Evolutionary conservation across 768 basidiomycete species (phyloP).

Genomic region (Agaricus sinodeliciosus): DNA sequence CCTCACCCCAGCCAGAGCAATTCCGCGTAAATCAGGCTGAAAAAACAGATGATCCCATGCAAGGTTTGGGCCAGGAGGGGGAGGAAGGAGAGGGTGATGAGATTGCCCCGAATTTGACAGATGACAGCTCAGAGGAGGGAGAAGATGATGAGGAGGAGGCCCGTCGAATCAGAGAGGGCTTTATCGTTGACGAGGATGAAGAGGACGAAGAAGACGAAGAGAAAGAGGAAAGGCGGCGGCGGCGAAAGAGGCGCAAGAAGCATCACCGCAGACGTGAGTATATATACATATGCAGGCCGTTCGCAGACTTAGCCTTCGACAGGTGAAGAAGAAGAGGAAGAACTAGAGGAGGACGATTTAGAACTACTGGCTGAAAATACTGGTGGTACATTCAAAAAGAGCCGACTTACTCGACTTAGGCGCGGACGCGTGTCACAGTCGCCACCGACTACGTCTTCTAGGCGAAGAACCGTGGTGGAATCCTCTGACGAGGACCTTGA

Average conservation of each 20-base stretch:
- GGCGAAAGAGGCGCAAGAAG: constrained; percentile 62
- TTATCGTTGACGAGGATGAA: constrained; percentile 89
- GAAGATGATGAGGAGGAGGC: constrained; percentile 91
- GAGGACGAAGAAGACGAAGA: constrained; percentile 75
- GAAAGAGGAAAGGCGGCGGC: constrained; percentile 46
- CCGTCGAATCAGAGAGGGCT: constrained; percentile 73
- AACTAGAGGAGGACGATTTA: constrained; percentile 89
- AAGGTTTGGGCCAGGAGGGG: constrained; percentile 44
- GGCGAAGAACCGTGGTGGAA: constrained; percentile 51
- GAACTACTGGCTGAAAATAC: constrained; percentile 88
- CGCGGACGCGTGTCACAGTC: constrained; percentile 71
- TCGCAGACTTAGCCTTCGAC: constrained; percentile 9
- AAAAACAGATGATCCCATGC: constrained; percentile 58
- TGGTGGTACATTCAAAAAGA: constrained; percentile 67
- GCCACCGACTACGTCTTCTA: constrained; percentile 55
- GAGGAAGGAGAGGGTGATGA: constrained; percentile 55
- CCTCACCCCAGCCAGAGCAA: constrained; percentile 40
- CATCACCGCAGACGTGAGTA: constrained; percentile 50
- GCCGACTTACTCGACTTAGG: constrained; percentile 61
- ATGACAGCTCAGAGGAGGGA: constrained; percentile 85
- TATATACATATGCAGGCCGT: constrained; percentile 5
- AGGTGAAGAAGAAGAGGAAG: constrained; percentile 52
- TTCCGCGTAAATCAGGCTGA: constrained; percentile 22
- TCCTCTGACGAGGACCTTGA: constrained; percentile 79
- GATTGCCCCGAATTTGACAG: constrained; percentile 48